Evolutionary conservation across 768 basidiomycete species (phyloP), one percentile per base, ranked within the genome.

Genomic region (Paxillus ammoniavirescens): DNA sequence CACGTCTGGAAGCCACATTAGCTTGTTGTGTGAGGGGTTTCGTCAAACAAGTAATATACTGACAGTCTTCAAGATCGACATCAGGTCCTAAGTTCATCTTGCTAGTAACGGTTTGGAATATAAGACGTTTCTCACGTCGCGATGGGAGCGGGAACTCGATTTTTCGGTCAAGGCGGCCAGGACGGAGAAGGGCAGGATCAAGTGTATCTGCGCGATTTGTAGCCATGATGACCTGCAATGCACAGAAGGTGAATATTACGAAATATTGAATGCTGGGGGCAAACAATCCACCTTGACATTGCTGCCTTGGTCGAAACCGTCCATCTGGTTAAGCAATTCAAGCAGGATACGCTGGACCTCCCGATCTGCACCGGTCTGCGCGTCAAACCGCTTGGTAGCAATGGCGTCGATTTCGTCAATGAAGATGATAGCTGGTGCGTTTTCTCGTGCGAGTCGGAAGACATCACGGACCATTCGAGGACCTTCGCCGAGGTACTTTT

Each of bases 381-480:
- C 97, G 66, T 98, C 97, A 72, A 99, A 99, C 67, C 96, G 93
- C 73, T 99, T 99, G 36, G 97, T 98, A 3, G 97, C 97, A 69
- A 99, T 99, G 17, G 97, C 96, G 61, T 99, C 97, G 61, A 95
- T 91, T 65, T 95, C 96, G 71, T 98, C 97, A 66, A 99, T 98
- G 77, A 99, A 99, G 72, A 99, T 98, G 68, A 99, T 99, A 26
- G 93, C 87, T 2, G 97, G 97, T 0, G 95, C 80, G 68, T 99
- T 99, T 72, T 99, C 97, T 60, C 97, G 80, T 23, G 97, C 97
- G 44, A 99, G 83, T 53, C 97, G 84, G 80, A 99, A 99, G 50
- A 99, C 97, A 68, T 99, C 97, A 65, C 97, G 88, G 59, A 99
- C 97, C 97, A 99, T 99, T 59, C 97, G 91, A 40, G 97, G 97